A percentile compares a stretch with the other conserved stretches of the same genome.
Conservation (phyloP, 2,329 filamentous ascomycete genomes). For the Fusarium nematophilum region DNA sequence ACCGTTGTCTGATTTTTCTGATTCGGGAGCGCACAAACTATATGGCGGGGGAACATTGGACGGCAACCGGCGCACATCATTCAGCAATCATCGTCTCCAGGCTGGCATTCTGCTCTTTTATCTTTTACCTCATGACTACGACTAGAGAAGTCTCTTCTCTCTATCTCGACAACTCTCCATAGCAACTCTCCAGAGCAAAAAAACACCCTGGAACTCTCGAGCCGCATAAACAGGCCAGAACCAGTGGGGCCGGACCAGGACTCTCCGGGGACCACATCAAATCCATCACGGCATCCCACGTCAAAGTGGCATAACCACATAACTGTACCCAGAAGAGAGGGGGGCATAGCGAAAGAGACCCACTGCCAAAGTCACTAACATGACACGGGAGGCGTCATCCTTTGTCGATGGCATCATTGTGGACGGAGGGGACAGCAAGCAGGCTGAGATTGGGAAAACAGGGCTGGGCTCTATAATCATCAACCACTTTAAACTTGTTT, state of each 20-base stretch:
- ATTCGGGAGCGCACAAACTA: no score
- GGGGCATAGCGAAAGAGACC: no score
- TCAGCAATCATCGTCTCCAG: no score
- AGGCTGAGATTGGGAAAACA: no score
- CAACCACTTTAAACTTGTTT: conserved; percentile 13
- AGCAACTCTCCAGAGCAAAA: no score
- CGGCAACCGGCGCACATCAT: not conserved
- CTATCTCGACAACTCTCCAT: no score
- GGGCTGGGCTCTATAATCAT: not conserved
- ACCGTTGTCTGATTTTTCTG: not conserved
- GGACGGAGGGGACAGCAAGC: not conserved
- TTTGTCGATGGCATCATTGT: not conserved
- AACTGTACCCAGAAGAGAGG: not conserved
- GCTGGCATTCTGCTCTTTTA: no score
- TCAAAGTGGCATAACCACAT: conserved; percentile 32
- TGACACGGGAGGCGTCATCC: conserved; percentile 8
- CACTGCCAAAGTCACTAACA: no score
- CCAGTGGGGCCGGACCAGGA: conserved; percentile 19
- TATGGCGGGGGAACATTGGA: not conserved
- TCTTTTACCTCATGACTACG: no score
- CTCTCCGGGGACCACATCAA: not conserved
- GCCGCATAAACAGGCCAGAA: conserved; percentile 30
- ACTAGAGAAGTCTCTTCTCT: not conserved
- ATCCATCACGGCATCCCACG: conserved; percentile 36
- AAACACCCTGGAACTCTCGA: no score